A percentile compares a stretch with the other conserved stretches of the same genome.
These are phyloP conservation scores for Alternaria novae-zelandiae DNA, from an alignment of 2,329 filamentous ascomycete species.

Conservation along the genomic window DNA sequence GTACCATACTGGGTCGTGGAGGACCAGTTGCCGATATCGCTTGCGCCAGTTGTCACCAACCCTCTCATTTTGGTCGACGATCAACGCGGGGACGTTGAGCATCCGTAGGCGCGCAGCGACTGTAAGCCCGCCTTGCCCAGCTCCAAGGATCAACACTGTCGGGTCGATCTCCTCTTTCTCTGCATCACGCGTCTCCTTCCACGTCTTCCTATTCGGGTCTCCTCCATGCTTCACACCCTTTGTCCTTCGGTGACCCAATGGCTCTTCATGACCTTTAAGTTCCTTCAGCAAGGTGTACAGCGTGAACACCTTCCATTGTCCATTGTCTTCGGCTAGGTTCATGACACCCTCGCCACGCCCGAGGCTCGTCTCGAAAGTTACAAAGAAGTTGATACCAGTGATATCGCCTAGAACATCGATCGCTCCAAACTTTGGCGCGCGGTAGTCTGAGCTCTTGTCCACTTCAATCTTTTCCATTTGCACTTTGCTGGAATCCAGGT, in stretches of 20 bases:
- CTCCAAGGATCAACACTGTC: slow-evolving; percentile 44
- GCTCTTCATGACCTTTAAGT: slow-evolving; percentile 46
- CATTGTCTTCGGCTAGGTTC: slow-evolving; percentile 41
- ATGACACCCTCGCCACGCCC: slow-evolving; percentile 44
- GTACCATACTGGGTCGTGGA: slow-evolving; percentile 50
- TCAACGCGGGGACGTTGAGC: slow-evolving; percentile 50
- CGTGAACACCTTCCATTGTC: slow-evolving; percentile 50
- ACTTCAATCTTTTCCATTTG: slow-evolving; percentile 39
- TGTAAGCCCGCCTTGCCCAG: slow-evolving; percentile 55
- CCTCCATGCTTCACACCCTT: slow-evolving; percentile 40
- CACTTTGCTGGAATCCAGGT: slow-evolving; percentile 40
- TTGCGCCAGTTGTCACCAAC: slow-evolving; percentile 57
- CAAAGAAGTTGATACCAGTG: slow-evolving; percentile 35
- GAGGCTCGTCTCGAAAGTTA: slow-evolving; percentile 39
- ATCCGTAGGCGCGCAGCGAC: slow-evolving; percentile 54
- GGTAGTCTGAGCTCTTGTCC: slow-evolving; percentile 28
- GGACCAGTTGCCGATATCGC: slow-evolving; percentile 54
- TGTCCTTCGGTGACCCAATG: slow-evolving; percentile 27
- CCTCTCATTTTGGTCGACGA: slow-evolving; percentile 53
- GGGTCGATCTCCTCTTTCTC: slow-evolving; percentile 36
- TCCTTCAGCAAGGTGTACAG: slow-evolving; percentile 47
- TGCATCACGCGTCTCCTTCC: slow-evolving; percentile 38
- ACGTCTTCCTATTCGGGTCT: slow-evolving; percentile 38
- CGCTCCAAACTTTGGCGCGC: slow-evolving; percentile 32
- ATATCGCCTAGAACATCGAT: slow-evolving; percentile 41